These are phyloP conservation scores for Colletotrichum sublineola DNA, from an alignment of 2,329 filamentous ascomycete genomes.

Conservation along the genomic window DNA sequence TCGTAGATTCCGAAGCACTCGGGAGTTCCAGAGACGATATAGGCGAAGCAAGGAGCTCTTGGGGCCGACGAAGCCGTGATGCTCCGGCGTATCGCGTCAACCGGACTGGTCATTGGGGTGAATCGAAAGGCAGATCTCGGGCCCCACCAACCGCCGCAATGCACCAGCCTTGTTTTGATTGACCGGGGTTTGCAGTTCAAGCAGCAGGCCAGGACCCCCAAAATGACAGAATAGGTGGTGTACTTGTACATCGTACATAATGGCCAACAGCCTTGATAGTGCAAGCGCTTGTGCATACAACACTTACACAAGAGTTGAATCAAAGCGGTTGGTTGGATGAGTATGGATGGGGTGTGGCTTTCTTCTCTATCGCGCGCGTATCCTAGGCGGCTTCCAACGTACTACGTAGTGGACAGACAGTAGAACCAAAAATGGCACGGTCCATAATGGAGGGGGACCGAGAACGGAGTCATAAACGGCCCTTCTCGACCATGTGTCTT, in stretches of 20 bases:
- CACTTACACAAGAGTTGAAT: neutral
- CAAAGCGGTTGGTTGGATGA: conserved; percentile 12
- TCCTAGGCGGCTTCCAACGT: neutral
- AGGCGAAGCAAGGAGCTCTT: conserved; percentile 41
- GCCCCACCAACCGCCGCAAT: conserved; percentile 33
- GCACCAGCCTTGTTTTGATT: conserved; percentile 41
- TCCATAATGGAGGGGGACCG: conserved; percentile 26
- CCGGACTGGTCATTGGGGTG: conserved; percentile 33
- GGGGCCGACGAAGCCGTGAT: conserved; percentile 43
- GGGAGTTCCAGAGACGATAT: conserved; percentile 26
- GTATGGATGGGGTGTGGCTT: conserved; percentile 4
- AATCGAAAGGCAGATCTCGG: conserved; percentile 33
- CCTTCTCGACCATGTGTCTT: conserved; percentile 34
- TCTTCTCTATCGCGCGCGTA: neutral
- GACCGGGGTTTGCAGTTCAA: conserved; percentile 29
- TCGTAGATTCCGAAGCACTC: conserved; percentile 27
- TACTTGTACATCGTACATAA: neutral
- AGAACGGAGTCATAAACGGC: conserved; percentile 41
- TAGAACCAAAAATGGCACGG: conserved; percentile 32
- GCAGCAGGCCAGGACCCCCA: conserved; percentile 30
- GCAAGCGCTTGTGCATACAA: neutral
- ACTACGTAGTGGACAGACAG: neutral
- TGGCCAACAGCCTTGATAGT: conserved; percentile 8
- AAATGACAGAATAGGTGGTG: conserved; percentile 20
- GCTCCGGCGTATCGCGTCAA: conserved; percentile 38